phyloP scores from a whole-genome alignment of 139 green algal species.

The Coccomyxa sp. region DNA sequence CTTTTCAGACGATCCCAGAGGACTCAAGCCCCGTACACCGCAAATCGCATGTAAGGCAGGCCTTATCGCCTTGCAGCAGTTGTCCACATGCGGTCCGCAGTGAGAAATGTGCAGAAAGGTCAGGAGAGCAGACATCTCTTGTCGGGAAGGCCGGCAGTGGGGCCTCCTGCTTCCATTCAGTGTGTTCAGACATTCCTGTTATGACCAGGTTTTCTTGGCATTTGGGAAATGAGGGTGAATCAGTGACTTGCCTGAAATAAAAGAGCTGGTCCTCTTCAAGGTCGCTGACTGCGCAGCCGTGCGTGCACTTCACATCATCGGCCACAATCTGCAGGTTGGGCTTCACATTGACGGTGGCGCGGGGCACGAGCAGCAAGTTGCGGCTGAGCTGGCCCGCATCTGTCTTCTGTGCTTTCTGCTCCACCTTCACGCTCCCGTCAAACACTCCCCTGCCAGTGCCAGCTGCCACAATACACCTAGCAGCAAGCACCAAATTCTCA shows the following conservation, averaged over 20 bases:
- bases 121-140: no score
- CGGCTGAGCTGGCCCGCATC: slow-evolving; percentile 92
- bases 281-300: slow-evolving; percentile 94
- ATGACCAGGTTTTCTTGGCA: no score
- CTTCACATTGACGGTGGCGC: slow-evolving; percentile 96
- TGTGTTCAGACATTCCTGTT: no score
- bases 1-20: not conserved
- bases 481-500: not conserved
- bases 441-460: slow-evolving; percentile 84
- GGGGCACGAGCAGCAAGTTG: slow-evolving; percentile 90
- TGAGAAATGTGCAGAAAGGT: not conserved
- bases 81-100: no score
- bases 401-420: slow-evolving; percentile 88
- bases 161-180: no score
- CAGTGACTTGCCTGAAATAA: slow-evolving; percentile 78
- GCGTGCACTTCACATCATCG: slow-evolving; percentile 99
- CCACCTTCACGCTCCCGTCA: slow-evolving; percentile 93
- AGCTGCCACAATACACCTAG: slow-evolving; percentile 80
- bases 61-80: no score
- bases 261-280: slow-evolving; percentile 98
- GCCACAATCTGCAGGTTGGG: slow-evolving; percentile 98
- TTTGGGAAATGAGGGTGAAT: not conserved
- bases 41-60: not conserved
- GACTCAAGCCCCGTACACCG: not conserved
- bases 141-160: no score